Evolutionary conservation across 2,329 filamentous ascomycete genomes (phyloP), one percentile per base, ranked within the genome.

Genomic region (Sclerotinia sclerotiorum): DNA sequence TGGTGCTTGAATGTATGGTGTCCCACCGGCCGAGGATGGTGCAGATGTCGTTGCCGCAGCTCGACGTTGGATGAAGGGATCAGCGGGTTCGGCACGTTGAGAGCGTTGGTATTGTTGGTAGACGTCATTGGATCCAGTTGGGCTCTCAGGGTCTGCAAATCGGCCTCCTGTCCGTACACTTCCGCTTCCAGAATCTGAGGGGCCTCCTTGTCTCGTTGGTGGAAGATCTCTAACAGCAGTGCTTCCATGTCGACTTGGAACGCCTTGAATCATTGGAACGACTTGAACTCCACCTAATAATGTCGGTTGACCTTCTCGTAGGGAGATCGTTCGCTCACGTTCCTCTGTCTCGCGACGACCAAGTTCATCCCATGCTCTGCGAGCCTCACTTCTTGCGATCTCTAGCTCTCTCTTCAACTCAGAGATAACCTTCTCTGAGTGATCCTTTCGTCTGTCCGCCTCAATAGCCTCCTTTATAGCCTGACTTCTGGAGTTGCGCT

Each of bases 351-450:
- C 95, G 64, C 93, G 88, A 64, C 94, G 87, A 32, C 95, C 95
- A 1, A 99, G 87, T 79, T 98, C 95, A 81, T 99, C 95, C 95
- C 95, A 99, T 1, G 95, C 95, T 68, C 95, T 88, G 48, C 94
- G 88, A 11, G 95, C 94, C 79, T 99, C 95, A 74, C 97, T 94
- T 77, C 97, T 97, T 51, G 94, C 96, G 70, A 99, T 99, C 75
- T 91, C 87, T 51, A 98, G 84, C 80, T 99, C 95, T 71, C 95
- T 92, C 74, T 91, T 90, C 90, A 97, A 93, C 79, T 98, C 95
- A 21, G 85, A 84, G n/a, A 97, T 85, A 73, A 93, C 84, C 76
- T 92, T 92, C 73, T 96, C 90, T 0, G 88, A 86, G 75, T 87
- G 88, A 49, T 82, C 81, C 73, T 89, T 91, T 67, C 92, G 90